Evolutionary conservation across 2,329 filamentous ascomycete genomes (phyloP).

Genomic region (Gaeumannomyces tritici): DNA sequence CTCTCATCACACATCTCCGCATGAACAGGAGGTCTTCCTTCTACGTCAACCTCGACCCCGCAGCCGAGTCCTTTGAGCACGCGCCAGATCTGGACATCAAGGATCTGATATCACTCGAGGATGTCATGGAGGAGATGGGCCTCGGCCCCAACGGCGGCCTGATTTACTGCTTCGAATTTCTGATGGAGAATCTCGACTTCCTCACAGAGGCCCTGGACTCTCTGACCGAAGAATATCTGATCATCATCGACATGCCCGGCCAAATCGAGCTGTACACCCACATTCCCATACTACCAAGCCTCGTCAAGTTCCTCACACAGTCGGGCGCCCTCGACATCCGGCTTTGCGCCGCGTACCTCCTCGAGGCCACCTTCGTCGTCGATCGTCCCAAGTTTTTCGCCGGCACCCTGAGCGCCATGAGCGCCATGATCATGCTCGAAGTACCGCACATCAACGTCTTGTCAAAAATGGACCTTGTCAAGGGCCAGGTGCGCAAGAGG

Average conservation of each 20-base stretch:
- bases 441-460: slow-evolving; percentile 93
- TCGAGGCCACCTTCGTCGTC: slow-evolving; percentile 91
- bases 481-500: slow-evolving; percentile 76
- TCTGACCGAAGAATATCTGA: slow-evolving; percentile 88
- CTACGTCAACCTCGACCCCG: slow-evolving; percentile 97
- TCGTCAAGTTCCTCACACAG: slow-evolving; percentile 73
- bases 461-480: slow-evolving; percentile 96
- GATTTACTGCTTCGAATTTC: slow-evolving; percentile 94
- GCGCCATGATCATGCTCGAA: slow-evolving; percentile 97
- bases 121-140: slow-evolving; percentile 93
- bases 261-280: slow-evolving; percentile 99
- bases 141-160: slow-evolving; percentile 86
- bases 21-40: slow-evolving; percentile 88
- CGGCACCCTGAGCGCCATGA: slow-evolving; percentile 93
- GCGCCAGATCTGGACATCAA: slow-evolving; percentile 91
- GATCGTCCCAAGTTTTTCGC: slow-evolving; percentile 97
- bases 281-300: slow-evolving; percentile 78
- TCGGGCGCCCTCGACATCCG: slow-evolving; percentile 77
- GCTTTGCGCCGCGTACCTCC: slow-evolving; percentile 85
- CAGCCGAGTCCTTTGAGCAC: slow-evolving; percentile 86
- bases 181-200: slow-evolving; percentile 91
- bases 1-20: slow-evolving; percentile 85
- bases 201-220: slow-evolving; percentile 75
- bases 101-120: slow-evolving; percentile 84
- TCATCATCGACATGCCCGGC: slow-evolving; percentile 97